Conservation (phyloP, 148 eudicot genomes). For the Heliamphora exappendiculata region DNA sequence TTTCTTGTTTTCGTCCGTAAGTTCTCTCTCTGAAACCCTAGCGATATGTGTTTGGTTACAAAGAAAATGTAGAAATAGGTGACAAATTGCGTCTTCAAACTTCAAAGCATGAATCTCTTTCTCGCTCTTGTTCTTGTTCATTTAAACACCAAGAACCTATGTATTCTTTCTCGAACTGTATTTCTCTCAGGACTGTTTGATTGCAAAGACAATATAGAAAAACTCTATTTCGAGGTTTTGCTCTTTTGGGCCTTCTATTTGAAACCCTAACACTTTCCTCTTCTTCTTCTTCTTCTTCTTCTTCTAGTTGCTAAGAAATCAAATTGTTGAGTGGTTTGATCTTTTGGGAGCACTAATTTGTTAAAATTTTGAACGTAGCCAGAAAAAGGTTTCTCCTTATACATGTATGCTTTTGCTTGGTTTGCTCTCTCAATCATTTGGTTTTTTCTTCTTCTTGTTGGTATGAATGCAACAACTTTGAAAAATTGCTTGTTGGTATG, state of each 20-base stretch:
- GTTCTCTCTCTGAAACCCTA: conserved; percentile 6
- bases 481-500: background rate
- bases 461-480: background rate
- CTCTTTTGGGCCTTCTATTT: background rate
- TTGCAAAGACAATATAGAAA: background rate
- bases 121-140: background rate
- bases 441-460: background rate
- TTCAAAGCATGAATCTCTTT: background rate
- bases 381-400: background rate
- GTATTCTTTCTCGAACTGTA: background rate
- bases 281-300: background rate
- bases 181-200: background rate
- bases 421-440: background rate
- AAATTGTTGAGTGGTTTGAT: background rate
- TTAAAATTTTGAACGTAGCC: background rate
- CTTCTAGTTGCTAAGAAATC: background rate
- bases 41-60: background rate
- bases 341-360: background rate
- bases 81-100: background rate
- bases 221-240: background rate
- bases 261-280: background rate
- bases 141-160: background rate
- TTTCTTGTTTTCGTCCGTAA: background rate
- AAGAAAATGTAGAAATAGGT: background rate
- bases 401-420: background rate